Conservation (phyloP, 2,329 filamentous ascomycete species). For the Arachnomyces sp. region DNA sequence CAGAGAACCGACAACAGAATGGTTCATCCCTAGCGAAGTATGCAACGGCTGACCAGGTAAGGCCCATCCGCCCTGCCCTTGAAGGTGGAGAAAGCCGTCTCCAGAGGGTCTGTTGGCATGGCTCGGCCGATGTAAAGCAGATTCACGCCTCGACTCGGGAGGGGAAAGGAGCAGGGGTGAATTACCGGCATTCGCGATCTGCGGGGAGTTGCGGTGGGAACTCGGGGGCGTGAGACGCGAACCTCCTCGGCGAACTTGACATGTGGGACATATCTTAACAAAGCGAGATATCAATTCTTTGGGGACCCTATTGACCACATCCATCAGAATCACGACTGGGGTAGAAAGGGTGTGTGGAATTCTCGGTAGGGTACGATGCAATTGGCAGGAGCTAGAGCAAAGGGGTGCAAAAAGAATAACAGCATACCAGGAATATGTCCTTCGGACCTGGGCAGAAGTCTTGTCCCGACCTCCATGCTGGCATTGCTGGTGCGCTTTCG, state of each 20-base stretch:
- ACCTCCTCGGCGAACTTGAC: constrained; percentile 39
- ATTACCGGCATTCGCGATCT: constrained; percentile 23
- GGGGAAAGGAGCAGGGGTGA: constrained; percentile 31
- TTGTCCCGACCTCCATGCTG: constrained; percentile 46
- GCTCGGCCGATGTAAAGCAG: constrained; percentile 21
- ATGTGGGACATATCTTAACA: constrained; percentile 44
- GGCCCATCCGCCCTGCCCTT: constrained; percentile 22
- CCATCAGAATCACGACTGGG: constrained; percentile 1
- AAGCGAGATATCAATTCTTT: constrained; percentile 46
- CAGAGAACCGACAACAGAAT: no score
- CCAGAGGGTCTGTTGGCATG: constrained; percentile 21
- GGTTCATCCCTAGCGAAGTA: no score
- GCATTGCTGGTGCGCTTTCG: constrained; percentile 42
- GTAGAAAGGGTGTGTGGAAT: not conserved
- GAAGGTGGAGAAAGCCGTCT: constrained; percentile 22
- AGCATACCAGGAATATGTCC: constrained; percentile 42
- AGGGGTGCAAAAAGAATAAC: not conserved
- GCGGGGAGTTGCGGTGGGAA: constrained; percentile 32
- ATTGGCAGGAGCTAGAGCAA: no score
- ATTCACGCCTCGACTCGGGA: constrained; percentile 28
- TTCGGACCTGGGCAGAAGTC: constrained; percentile 43
- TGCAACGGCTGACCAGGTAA: no score
- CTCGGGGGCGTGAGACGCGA: constrained; percentile 33
- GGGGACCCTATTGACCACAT: constrained; percentile 34
- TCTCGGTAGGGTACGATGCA: not conserved